These are phyloP conservation scores for Fusarium napiforme DNA, from an alignment of 2,329 filamentous ascomycete species.

Conservation along the genomic window DNA sequence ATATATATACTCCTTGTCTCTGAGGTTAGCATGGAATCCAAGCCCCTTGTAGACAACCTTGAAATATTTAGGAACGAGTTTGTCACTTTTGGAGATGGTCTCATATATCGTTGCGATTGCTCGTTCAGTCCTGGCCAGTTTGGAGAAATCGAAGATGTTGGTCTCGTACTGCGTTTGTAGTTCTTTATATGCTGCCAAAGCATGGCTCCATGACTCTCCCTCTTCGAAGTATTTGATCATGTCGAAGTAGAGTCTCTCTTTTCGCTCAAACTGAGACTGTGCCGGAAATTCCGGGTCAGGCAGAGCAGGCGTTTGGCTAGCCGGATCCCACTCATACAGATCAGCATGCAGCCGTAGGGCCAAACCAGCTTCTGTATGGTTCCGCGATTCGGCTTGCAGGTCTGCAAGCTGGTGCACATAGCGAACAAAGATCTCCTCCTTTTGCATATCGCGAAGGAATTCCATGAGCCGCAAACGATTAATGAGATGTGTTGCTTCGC, in stretches of 20 bases:
- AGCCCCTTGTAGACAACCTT: slow-evolving; percentile 89
- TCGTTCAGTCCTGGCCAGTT: slow-evolving; percentile 87
- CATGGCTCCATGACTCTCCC: slow-evolving; percentile 92
- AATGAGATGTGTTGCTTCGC: slow-evolving; percentile 84
- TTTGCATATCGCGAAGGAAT: slow-evolving; percentile 95
- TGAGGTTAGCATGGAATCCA: slow-evolving; percentile 82
- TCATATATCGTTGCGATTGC: slow-evolving; percentile 95
- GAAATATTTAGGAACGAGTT: slow-evolving; percentile 85
- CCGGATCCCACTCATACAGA: slow-evolving; percentile 89
- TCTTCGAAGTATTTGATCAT: slow-evolving; percentile 97
- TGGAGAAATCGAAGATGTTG: slow-evolving; percentile 89
- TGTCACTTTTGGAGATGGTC: slow-evolving; percentile 83
- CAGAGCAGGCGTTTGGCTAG: slow-evolving; percentile 71
- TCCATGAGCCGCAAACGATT: slow-evolving; percentile 94
- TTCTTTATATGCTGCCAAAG: slow-evolving; percentile 88
- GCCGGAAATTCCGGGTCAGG: slow-evolving; percentile 80
- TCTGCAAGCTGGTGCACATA: slow-evolving; percentile 92
- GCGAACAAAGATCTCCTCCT: slow-evolving; percentile 94
- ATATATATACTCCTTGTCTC: slow-evolving; percentile 93
- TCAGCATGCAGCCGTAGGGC: slow-evolving; percentile 92
- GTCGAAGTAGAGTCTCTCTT: slow-evolving; percentile 90
- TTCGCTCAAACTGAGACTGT: slow-evolving; percentile 90
- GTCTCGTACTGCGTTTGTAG: slow-evolving; percentile 91
- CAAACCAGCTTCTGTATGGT: slow-evolving; percentile 88
- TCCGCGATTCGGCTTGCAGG: slow-evolving; percentile 78